Evolutionary conservation across 768 basidiomycete genomes (phyloP), one percentile per base, ranked within the genome.

Genomic region (Exidia glandulosa): DNA sequence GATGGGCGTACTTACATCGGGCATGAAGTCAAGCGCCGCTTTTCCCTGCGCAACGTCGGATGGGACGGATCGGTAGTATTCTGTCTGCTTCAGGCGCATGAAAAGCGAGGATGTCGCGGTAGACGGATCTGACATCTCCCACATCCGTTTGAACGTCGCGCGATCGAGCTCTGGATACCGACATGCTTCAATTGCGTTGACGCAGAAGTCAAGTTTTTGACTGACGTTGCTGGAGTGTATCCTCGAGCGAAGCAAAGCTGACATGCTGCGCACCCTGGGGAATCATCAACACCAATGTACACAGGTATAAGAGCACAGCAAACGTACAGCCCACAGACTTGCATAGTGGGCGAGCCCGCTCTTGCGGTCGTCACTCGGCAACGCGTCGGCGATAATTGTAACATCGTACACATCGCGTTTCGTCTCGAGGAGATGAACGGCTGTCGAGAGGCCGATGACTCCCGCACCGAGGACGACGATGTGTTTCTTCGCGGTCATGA

Each of bases 181-280:
- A n/a, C n/a, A n/a, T 9, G 29, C 37, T 31, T 23, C 34, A 36
- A 36, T 7, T 36, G 7, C 16, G 41, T 45, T 45, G 6, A 23
- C 19, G 19, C 41, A 19, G 6, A 23, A 19, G 16, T 45, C 1
- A 45, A 5, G 1, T 9, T 32, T 4, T 1, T 27, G n/a, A 68
- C 74, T 62, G 57, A 86, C 88, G 74, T 65, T 80, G 80, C 64
- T 84, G 79, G n/a, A 74, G 72, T 2, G 69, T 71, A 60, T 85
- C 81, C 13, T 76, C 74, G 10, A 13, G 50, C 14, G 73, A 75
- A 2, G 79, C 79, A 16, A 77, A 77, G 52, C 81, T 83, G 52
- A 90, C 82, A 76, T 90, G 86, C 63, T 91, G 87, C 9, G 87
- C 90, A 34, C 89, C 90, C 90, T 92, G 56, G 32, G 0, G 31